Evolutionary conservation across 306 rosid genomes (phyloP), one percentile per base, ranked within the genome.

Genomic region (Glycine latifolia): DNA sequence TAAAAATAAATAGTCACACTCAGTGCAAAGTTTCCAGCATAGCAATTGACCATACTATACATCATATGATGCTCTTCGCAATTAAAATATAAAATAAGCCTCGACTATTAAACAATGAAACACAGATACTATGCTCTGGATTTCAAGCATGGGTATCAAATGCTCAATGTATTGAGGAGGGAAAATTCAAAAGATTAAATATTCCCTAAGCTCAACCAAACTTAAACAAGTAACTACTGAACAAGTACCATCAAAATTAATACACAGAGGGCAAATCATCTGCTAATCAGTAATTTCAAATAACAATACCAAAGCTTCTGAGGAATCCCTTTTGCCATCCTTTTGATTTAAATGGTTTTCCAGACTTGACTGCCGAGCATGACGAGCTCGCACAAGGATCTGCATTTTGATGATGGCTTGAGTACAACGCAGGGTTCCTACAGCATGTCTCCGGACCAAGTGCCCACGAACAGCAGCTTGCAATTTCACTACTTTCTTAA

Each of bases 381-480:
- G 84, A 6, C 95, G 98, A 60, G 97, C 92, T 55, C 99, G 94
- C 41, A 96, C 89, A 87, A 91, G 91, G 73, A 89, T 82, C 88
- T 96, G 99, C 93, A 96, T 83, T 88, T 89, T 96, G 63, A 89
- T 82, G 49, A 96, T 90, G 79, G 97, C 97, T 87, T 91, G 97
- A 76, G 90, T 88, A 87, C 99, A 96, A 48, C 94, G 97, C 68
- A 96, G 86, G 15, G 99, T 90, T 81, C 98, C 99, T 14, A 89
- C 88, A 55, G 99, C 99, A 78, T 92, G 94, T 80, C 89, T 89
- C 78, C 99, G 88, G 15, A 89, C 99, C 89, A 96, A 89, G 89
- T 89, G 92, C 75, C 99, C 98, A 9, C 99, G 98, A 81, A 93
- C 82, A 73, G 89, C 94, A 86, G 99, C 98, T 91, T 96, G 99